Percentiles rank a stretch among this genome's conserved stretches.
Conservation (phyloP, 306 rosid species). For the Arachis hypogaea region DNA sequence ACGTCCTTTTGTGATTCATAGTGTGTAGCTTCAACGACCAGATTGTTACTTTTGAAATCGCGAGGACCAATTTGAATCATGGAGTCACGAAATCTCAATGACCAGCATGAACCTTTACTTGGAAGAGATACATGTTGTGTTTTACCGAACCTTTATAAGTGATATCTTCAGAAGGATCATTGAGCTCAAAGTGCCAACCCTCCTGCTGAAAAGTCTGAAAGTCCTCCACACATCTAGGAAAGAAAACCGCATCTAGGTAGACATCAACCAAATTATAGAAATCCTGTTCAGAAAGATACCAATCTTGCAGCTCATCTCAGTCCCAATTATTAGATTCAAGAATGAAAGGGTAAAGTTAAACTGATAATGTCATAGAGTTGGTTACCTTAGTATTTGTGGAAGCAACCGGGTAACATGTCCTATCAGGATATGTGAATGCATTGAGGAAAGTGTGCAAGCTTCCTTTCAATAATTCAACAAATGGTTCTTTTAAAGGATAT, state of each 20-base stretch:
- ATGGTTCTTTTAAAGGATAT: slow-evolving; percentile 94
- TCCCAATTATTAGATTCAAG: neutral
- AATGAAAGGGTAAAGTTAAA: slow-evolving; percentile 15
- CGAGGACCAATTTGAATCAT: no score
- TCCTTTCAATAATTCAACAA: slow-evolving; percentile 91
- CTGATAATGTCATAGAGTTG: neutral
- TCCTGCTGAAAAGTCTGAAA: slow-evolving; percentile 90
- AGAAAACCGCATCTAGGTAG: slow-evolving; percentile 97
- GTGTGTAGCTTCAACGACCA: no score
- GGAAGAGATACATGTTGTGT: neutral
- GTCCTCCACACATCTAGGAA: slow-evolving; percentile 90
- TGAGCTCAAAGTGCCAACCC: slow-evolving; percentile 99
- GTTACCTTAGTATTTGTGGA: slow-evolving; percentile 88
- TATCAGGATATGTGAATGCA: slow-evolving; percentile 96
- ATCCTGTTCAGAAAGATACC: slow-evolving; percentile 58
- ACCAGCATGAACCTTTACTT: no score
- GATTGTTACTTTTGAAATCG: no score
- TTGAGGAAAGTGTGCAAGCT: slow-evolving; percentile 91
- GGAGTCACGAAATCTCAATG: no score
- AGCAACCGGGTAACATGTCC: slow-evolving; percentile 98
- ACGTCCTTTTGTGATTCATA: no score
- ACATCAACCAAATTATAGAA: slow-evolving; percentile 95
- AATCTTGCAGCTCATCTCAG: neutral
- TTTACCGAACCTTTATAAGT: slow-evolving; percentile 70
- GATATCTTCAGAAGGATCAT: slow-evolving; percentile 90